Conservation (phyloP, 306 rosid genomes). For the Quercus robur region DNA sequence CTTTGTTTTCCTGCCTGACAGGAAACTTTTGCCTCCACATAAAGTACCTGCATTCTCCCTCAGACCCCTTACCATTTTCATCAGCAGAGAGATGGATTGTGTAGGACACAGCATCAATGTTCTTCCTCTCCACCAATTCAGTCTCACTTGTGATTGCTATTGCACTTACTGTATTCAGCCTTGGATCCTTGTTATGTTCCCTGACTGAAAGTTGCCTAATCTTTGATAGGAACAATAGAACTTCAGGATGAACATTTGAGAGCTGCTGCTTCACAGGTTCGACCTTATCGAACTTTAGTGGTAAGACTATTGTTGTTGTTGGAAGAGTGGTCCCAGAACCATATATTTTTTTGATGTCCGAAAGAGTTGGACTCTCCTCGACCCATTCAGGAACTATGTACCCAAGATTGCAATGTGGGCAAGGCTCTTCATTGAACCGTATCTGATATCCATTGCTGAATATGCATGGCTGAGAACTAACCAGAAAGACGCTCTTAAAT, state of each 20-base stretch:
- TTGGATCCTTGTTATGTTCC: constrained; percentile 41
- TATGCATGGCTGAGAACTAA: constrained; percentile 61
- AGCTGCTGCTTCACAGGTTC: constrained; percentile 61
- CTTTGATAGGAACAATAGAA: constrained; percentile 63
- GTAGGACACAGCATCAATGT: constrained; percentile 66
- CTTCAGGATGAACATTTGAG: constrained; percentile 64
- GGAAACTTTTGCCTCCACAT: constrained; percentile 80
- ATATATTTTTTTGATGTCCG: constrained; percentile 44
- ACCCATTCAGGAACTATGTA: constrained; percentile 93
- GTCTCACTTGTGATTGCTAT: constrained; percentile 59
- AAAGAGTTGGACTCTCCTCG: constrained; percentile 49
- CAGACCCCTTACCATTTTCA: constrained; percentile 19
- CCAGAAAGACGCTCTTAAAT: constrained; percentile 83
- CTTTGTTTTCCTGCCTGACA: constrained; percentile 40
- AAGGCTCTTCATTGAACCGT: constrained; percentile 64
- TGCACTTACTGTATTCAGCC: constrained; percentile 34
- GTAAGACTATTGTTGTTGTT: constrained; percentile 58
- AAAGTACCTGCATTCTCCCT: constrained; percentile 42
- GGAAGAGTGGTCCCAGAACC: constrained; percentile 43
- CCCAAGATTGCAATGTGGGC: constrained; percentile 65
- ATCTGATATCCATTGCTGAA: constrained; percentile 84
- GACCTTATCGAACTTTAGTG: constrained; percentile 66
- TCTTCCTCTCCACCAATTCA: constrained; percentile 39
- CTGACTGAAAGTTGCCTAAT: constrained; percentile 60
- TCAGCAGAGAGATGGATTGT: constrained; percentile 48